These are phyloP conservation scores for Solanum virginianum DNA, from an alignment of 257 asterid species.

Conservation along the genomic window DNA sequence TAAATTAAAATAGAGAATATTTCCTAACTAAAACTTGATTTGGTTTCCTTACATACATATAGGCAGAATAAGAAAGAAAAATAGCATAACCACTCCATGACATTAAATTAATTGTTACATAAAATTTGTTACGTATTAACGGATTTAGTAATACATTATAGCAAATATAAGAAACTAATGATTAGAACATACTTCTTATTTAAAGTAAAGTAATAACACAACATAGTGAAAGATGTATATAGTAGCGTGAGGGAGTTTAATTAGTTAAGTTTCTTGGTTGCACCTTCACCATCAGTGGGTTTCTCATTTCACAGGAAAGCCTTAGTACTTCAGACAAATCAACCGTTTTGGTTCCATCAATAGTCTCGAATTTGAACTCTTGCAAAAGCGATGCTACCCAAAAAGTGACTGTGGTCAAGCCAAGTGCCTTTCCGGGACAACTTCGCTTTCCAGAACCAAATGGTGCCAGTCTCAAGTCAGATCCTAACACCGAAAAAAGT, in stretches of 20 bases:
- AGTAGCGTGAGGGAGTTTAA: neutral
- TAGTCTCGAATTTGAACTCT: neutral
- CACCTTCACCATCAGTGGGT: conserved; percentile 5
- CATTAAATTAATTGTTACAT: neutral
- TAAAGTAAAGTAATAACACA: neutral
- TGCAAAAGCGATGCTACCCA: conserved; percentile 18
- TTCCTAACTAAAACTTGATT: neutral
- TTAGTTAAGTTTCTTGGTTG: neutral
- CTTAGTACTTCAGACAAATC: conserved; percentile 9
- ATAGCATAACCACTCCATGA: neutral
- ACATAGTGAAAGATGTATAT: neutral
- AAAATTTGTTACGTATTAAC: neutral
- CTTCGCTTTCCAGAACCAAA: conserved; percentile 20
- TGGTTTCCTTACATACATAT: neutral
- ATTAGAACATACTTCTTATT: neutral
- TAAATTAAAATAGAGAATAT: neutral
- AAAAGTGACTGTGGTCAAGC: conserved; percentile 16
- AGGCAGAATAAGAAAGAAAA: neutral
- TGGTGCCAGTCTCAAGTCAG: conserved; percentile 24
- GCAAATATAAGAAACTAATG: neutral
- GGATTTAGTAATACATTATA: neutral
- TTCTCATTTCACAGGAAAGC: conserved; percentile 16
- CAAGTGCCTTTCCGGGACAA: conserved; percentile 20
- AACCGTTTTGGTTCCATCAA: neutral
- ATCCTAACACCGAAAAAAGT: conserved; percentile 7